Base-by-base conservation (phyloP, 768 basidiomycete species). In the Naganishia vaughanmartiniae region DNA sequence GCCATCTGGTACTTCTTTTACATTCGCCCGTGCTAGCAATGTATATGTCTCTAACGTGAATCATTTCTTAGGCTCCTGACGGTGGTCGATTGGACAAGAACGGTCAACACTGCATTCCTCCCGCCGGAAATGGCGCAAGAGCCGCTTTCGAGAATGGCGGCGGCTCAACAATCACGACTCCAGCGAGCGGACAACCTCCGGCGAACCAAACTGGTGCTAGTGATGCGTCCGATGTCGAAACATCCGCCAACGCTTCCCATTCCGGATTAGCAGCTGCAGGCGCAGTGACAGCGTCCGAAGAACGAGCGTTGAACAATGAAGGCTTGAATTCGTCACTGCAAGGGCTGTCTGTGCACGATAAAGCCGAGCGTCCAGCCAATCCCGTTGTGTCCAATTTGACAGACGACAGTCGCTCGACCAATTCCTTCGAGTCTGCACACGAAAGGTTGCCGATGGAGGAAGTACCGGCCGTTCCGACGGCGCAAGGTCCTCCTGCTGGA, bases 51-150 rank as follows among this genome's bases (percentile, higher is more conserved):
- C 21, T 54, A 19, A 45, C 4, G 17, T 36, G 54, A 24, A 26
- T 56, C 11, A 56, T 54, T 51, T 63, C 65, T 10, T 60, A 78
- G 77, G 70, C 80, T 2, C 69, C 75, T 7, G 78, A 79, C 69
- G 79, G 79, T 4, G 69, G 74, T n/a, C 75, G 80, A 19, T 69
- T 78, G 15, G 76, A 78, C 66, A 72, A 76, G 31, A 51, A 78
- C 34, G 80, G 79, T 19, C 74, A 79, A 54, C 54, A 67, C 31
- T 74, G 72, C n/a, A 30, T 57, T n/a, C 24, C 30, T 26, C 9
- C 21, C 15, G 30, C 63, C 39, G 80, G 80, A 4, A 78, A 79
- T 70, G 80, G 80, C 30, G 76, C 79, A 66, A 72, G 75, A 67
- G 79, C 78, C 17, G 79, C 79, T 28, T 63, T 69, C 19, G 54